These are phyloP conservation scores for Millerago galiae DNA, from an alignment of 805 yeast species.

Conservation along the genomic window DNA sequence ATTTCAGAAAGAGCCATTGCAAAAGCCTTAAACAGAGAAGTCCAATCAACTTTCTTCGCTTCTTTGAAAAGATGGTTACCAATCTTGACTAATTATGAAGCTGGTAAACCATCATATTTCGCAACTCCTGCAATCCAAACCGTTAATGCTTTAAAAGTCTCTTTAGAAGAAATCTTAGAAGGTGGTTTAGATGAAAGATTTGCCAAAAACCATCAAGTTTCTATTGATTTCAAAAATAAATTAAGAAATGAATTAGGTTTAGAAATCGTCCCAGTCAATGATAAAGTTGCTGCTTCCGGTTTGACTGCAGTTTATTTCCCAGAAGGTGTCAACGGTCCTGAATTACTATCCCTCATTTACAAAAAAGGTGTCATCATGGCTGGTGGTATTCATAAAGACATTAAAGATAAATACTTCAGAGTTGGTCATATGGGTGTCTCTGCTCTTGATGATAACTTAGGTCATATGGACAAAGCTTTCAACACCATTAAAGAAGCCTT, in stretches of 20 bases:
- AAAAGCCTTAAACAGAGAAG: conserved; percentile 46
- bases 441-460: conserved; percentile 47
- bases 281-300: conserved; percentile 75
- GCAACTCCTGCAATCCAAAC: conserved; percentile 97
- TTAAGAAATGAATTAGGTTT: conserved; percentile 52
- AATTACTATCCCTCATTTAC: conserved; percentile 49
- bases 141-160: conserved; percentile 70
- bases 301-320: conserved; percentile 82
- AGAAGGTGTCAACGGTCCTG: conserved; percentile 62
- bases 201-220: conserved; percentile 52
- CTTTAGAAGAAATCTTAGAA: conserved; percentile 65
- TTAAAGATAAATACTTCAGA: conserved; percentile 79
- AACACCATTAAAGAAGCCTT: conserved; percentile 39
- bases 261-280: conserved; percentile 53
- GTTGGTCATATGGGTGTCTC: conserved; percentile 95
- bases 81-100: conserved; percentile 79
- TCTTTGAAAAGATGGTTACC: conserved; percentile 83
- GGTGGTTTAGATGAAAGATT: conserved; percentile 53
- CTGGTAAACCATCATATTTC: conserved; percentile 75
- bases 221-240: conserved; percentile 57
- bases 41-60: conserved; percentile 47
- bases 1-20: conserved; percentile 70
- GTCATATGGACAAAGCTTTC: conserved; percentile 47
- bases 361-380: conserved; percentile 72
- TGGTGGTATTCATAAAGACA: conserved; percentile 82